These are phyloP conservation scores for Russula sp. DNA, from an alignment of 768 basidiomycete species.

Conservation along the genomic window DNA sequence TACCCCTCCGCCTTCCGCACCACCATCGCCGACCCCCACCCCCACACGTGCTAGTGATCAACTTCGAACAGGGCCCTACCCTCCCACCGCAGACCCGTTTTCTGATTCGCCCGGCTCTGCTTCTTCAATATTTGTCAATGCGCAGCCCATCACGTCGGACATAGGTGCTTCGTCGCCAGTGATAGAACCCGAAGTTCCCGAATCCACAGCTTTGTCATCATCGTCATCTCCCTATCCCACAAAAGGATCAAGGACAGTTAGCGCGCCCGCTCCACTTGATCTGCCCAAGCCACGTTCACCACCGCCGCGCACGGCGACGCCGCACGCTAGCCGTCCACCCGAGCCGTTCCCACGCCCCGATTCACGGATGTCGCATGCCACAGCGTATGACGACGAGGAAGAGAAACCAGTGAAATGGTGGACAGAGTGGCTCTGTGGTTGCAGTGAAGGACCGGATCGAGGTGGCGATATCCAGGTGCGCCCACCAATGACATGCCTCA, in stretches of 20 bases:
- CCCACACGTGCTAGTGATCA: slow-evolving; percentile 20
- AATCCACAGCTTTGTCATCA: slow-evolving; percentile 2
- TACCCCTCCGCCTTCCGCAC: slow-evolving; percentile 30
- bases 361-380: slow-evolving; percentile 17
- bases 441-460: slow-evolving; percentile 64
- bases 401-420: slow-evolving; percentile 54
- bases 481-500: slow-evolving; percentile 2
- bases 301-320: slow-evolving; percentile 38
- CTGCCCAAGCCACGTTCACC: slow-evolving; percentile 56
- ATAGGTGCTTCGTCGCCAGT: slow-evolving; percentile 23
- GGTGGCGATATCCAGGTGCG: slow-evolving; percentile 66
- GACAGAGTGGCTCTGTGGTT: slow-evolving; percentile 84
- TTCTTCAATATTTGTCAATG: slow-evolving; percentile 46
- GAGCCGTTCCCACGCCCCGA: slow-evolving; percentile 33
- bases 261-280: slow-evolving; percentile 48
- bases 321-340: slow-evolving; percentile 30
- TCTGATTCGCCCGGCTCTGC: slow-evolving; percentile 38
- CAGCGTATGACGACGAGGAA: slow-evolving; percentile 27
- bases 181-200: background rate
- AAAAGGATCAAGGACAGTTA: slow-evolving; percentile 24
- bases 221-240: slow-evolving; percentile 14
- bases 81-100: slow-evolving; percentile 36
- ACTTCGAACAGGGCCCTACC: slow-evolving; percentile 18
- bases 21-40: slow-evolving; percentile 32
- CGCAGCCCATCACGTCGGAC: slow-evolving; percentile 25